Conservation (phyloP, 2,329 filamentous ascomycete genomes). For the Cladosporium austrohemisphaericum region DNA sequence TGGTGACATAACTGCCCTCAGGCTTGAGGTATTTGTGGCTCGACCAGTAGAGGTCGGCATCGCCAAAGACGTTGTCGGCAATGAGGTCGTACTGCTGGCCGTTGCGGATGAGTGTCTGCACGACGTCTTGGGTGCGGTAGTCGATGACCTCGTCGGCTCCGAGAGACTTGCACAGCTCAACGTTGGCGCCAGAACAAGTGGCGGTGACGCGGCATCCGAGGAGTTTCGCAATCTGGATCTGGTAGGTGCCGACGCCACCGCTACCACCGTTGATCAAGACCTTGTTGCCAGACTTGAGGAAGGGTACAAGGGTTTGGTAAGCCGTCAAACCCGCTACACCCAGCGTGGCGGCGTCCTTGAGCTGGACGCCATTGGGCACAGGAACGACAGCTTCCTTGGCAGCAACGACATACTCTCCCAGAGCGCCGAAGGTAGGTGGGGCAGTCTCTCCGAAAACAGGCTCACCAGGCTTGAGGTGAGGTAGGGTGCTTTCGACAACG, state of each 20-base stretch:
- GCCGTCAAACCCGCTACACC: conserved; percentile 36
- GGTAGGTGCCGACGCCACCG: conserved; percentile 57
- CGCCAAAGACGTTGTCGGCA: conserved; percentile 55
- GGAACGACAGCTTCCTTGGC: conserved; percentile 17
- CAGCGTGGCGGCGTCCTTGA: conserved; percentile 35
- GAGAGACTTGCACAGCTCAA: conserved; percentile 52
- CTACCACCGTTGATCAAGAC: conserved; percentile 63
- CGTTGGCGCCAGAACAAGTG: conserved; percentile 56
- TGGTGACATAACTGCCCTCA: conserved; percentile 51
- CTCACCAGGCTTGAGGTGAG: conserved; percentile 31
- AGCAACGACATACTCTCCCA: conserved; percentile 34
- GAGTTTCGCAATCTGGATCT: conserved; percentile 60
- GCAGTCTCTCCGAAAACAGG: conserved; percentile 37
- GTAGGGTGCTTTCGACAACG: conserved; percentile 35
- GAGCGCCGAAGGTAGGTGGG: conserved; percentile 29
- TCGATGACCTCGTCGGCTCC: conserved; percentile 62
- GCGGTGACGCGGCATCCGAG: conserved; percentile 56
- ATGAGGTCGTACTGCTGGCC: conserved; percentile 48
- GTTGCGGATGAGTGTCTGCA: conserved; percentile 43
- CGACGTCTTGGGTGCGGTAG: conserved; percentile 51
- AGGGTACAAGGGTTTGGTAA: conserved; percentile 33
- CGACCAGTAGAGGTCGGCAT: conserved; percentile 51
- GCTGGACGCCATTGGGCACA: conserved; percentile 33
- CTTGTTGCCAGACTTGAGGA: conserved; percentile 41
- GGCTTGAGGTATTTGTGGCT: conserved; percentile 50